Evolutionary conservation across 2,329 filamentous ascomycete genomes (phyloP).

Genomic region (Pseudocercospora ulei): DNA sequence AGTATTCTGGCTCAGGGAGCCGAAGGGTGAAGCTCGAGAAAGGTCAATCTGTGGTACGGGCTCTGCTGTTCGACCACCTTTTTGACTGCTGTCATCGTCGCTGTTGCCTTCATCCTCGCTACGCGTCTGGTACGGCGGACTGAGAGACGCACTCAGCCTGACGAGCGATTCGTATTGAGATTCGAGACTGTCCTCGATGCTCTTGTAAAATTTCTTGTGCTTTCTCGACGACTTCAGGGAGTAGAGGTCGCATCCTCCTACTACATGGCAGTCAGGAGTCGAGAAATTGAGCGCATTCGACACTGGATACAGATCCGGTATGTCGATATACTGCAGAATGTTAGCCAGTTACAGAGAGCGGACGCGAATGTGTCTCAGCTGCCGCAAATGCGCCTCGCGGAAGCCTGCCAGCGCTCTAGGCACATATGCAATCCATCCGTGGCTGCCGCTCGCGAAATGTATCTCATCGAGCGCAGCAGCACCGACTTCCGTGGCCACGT

Average conservation of each 20-base stretch:
- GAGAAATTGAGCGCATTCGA: constrained; percentile 92
- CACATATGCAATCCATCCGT: not conserved
- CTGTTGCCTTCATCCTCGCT: constrained; percentile 23
- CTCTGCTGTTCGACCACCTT: constrained; percentile 27
- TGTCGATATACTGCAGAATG: constrained; percentile 64
- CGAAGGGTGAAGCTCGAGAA: constrained; percentile 82
- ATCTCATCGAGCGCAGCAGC: constrained; percentile 19
- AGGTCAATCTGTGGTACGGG: constrained; percentile 48
- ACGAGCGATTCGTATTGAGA: constrained; percentile 82
- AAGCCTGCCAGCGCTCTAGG: not conserved
- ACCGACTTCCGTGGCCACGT: constrained; percentile 6
- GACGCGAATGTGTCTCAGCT: too few relatives aligned
- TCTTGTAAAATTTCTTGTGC: constrained; percentile 95
- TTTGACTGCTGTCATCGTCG: constrained; percentile 32
- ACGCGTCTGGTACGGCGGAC: constrained; percentile 55
- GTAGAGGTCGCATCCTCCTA: constrained; percentile 91
- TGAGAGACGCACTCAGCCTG: constrained; percentile 75
- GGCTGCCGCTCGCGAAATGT: constrained; percentile 16
- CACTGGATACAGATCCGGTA: constrained; percentile 84
- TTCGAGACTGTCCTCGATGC: constrained; percentile 83
- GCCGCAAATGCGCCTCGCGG: constrained; percentile 9
- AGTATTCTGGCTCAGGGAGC: constrained; percentile 74
- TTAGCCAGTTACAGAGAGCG: constrained; percentile 19
- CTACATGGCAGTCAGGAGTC: constrained; percentile 81
- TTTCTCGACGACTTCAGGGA: constrained; percentile 91